Conservation (phyloP, 108 stramenopile species). For the Pseudonitzschia multiseries region DNA sequence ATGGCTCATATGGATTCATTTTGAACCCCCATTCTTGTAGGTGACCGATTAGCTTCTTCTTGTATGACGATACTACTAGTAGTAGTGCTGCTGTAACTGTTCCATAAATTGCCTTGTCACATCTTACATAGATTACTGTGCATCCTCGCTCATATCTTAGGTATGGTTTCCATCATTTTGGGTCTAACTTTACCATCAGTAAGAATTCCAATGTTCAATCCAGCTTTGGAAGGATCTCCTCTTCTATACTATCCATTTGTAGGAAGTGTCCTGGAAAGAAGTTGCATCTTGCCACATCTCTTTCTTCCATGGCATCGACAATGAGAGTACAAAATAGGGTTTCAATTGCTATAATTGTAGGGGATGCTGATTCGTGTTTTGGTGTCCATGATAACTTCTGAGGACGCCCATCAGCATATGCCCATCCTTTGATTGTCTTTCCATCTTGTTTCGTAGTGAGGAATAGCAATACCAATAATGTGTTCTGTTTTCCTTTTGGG, state of each 20-base stretch:
- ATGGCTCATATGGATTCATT: too few species aligned
- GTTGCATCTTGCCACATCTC: conserved; percentile 39
- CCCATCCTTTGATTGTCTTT: conserved; percentile 29
- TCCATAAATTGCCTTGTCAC: conserved; percentile 25
- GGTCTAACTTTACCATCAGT: background rate
- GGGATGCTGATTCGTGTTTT: conserved; percentile 5
- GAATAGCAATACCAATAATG: conserved; percentile 30
- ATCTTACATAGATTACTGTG: conserved; percentile 9
- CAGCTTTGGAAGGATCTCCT: background rate
- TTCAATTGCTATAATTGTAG: conserved; percentile 16
- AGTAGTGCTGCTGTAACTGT: background rate
- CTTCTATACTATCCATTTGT: conserved; percentile 21
- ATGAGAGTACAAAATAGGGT: conserved; percentile 34
- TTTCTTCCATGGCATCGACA: conserved; percentile 43
- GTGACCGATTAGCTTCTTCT: background rate
- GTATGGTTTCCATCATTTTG: background rate
- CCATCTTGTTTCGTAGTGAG: conserved; percentile 34
- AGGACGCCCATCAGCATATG: conserved; percentile 31
- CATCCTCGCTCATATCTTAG: background rate
- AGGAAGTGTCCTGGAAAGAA: conserved; percentile 51
- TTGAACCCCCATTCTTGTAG: background rate
- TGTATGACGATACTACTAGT: too few species aligned
- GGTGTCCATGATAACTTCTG: conserved; percentile 13
- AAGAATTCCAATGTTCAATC: background rate
- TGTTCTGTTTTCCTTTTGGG: background rate